A percentile compares a stretch with the other conserved stretches of the same genome.
phyloP scores from a whole-genome alignment of 1,139 yeast species.

The Geotrichum restrictum region DNA sequence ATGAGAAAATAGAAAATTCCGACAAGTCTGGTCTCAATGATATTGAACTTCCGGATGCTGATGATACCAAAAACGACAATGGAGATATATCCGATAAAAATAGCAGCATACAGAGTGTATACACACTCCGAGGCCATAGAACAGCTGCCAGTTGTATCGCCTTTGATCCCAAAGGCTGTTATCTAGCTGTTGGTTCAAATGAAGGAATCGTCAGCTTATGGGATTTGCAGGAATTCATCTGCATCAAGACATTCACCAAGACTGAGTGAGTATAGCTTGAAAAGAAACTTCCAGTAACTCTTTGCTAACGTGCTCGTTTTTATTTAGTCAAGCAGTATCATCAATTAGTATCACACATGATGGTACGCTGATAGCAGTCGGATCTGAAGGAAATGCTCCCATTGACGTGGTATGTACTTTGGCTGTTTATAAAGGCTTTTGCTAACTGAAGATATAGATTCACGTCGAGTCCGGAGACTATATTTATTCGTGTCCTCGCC shows the following conservation, averaged over 20 bases:
- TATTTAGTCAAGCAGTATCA: slow-evolving; percentile 29
- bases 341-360: slow-evolving; percentile 38
- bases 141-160: slow-evolving; percentile 50
- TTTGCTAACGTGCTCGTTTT: not conserved
- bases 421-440: not conserved
- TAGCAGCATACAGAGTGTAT: slow-evolving; percentile 25
- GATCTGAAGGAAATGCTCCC: slow-evolving; percentile 32
- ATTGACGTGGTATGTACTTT: slow-evolving; percentile 32
- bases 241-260: slow-evolving; percentile 44
- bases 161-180: slow-evolving; percentile 58
- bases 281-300: not conserved
- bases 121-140: slow-evolving; percentile 48
- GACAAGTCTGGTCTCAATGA: not conserved
- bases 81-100: not conserved
- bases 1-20: not conserved
- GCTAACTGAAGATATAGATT: slow-evolving; percentile 12
- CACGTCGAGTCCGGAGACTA: slow-evolving; percentile 33
- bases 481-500: slow-evolving; percentile 23
- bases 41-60: not conserved
- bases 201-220: slow-evolving; percentile 70
- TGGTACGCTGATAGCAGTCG: slow-evolving; percentile 38
- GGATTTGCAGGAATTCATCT: slow-evolving; percentile 49
- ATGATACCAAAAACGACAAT: not conserved
- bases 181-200: slow-evolving; percentile 57
- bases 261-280: slow-evolving; percentile 38